A percentile compares a stretch with the other conserved stretches of the same genome.
These are phyloP conservation scores for Pseudogymnoascus sp. DNA, from an alignment of 2,329 filamentous ascomycete genomes.

Conservation along the genomic window DNA sequence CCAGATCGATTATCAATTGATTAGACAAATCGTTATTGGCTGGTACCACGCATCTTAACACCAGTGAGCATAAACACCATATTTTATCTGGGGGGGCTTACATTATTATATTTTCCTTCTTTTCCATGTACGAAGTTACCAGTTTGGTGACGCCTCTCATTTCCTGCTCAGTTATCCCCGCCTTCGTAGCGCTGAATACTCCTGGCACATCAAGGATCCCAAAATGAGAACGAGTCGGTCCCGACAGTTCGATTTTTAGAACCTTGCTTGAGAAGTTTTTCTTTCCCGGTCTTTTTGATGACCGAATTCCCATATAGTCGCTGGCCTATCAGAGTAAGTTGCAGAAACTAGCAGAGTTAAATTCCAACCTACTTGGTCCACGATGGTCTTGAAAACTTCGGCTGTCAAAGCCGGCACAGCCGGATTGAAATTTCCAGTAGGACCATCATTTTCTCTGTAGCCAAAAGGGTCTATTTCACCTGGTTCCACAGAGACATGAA, in stretches of 20 bases:
- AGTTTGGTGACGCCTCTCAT: conserved; percentile 27
- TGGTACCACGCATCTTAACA: not conserved
- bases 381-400: conserved; percentile 26
- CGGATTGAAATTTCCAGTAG: conserved; percentile 17
- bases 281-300: conserved; percentile 18
- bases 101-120: conserved; percentile 34
- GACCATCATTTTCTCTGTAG: conserved; percentile 20
- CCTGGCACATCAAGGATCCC: conserved; percentile 35
- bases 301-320: conserved; percentile 28
- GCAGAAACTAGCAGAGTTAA: no score
- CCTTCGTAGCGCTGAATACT: conserved; percentile 22
- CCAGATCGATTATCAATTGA: conserved; percentile 28
- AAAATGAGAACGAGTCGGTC: conserved; percentile 32
- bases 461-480: conserved; percentile 16
- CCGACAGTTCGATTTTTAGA: conserved; percentile 33
- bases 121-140: conserved; percentile 32
- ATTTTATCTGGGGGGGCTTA: no score
- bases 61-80: not conserved
- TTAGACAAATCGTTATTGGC: conserved; percentile 26
- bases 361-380: conserved; percentile 31
- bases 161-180: conserved; percentile 27
- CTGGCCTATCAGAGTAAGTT: conserved; percentile 16
- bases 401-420: conserved; percentile 21
- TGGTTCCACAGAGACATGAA: conserved; percentile 28
- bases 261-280: conserved; percentile 31